Evolutionary conservation across 805 yeast species (phyloP), one percentile per base, ranked within the genome.

Genomic region (Kluyveromyces dobzhanskii): DNA sequence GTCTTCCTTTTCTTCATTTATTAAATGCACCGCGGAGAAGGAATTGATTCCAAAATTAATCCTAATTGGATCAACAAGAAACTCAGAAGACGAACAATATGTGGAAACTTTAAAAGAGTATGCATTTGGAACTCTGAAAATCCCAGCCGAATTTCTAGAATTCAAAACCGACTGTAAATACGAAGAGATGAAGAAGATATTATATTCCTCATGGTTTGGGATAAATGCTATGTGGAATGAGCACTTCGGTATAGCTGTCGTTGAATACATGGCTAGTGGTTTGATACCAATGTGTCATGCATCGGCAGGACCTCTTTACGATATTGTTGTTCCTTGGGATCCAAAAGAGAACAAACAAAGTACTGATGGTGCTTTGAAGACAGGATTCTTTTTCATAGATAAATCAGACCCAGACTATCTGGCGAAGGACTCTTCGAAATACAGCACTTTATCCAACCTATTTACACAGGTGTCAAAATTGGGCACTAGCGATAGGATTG

Each of bases 201-300:
- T 94, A 25, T 50, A 64, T 10, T 63, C 59, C 11, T 73, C 86
- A 3, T 73, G 78, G 18, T 78, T 76, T 52, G 98, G 98, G 4
- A 66, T 92, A 29, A 90, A 92, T 53, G 87, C 95, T 23, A 92
- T 92, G 99, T 92, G 98, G 98, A 92, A 92, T 62, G 99, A 92
- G 65, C 99, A 92, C 65, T 92, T 92, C 59, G 99, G 99, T 14
- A 92, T 92, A 52, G 90, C 95, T 1, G 90, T 92, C 4, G 98
- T 92, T 6, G 99, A 92, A 60, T 85, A 87, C 56, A 68, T 84
- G 64, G 80, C 90, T 2, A 73, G 83, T 39, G 97, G 97, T 0
- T 70, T 82, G 19, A 75, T 92, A 13, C 97, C 98, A 1, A 64
- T 92, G 2, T 92, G 78, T 3, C 97, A 94, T 61, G 94, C 94